Conservation (phyloP, 169 alveolate genomes). For the Theileria annulata region DNA sequence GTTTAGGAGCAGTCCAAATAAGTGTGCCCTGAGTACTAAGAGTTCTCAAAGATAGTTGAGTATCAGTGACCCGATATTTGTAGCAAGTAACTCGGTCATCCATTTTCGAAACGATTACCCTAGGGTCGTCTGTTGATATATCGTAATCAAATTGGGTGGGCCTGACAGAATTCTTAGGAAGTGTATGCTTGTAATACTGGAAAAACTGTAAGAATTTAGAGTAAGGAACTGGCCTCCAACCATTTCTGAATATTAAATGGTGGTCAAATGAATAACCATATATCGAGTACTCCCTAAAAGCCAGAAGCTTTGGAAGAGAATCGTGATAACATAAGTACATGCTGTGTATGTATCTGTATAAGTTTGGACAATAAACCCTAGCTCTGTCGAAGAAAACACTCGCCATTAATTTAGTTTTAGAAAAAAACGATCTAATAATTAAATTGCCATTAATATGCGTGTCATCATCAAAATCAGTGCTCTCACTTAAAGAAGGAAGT, state of each 20-base stretch:
- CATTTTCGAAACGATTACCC: background rate
- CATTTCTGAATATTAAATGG: background rate
- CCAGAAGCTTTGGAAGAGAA: background rate
- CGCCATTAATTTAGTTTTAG: background rate
- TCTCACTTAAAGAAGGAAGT: background rate
- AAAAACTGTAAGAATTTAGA: background rate
- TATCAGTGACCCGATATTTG: background rate
- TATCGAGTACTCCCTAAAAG: background rate
- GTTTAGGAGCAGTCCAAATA: conserved; percentile 6
- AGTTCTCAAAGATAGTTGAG: background rate
- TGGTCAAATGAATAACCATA: conserved; percentile 2
- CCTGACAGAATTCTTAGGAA: background rate
- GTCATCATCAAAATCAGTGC: background rate
- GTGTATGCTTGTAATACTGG: background rate
- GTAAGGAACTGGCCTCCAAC: conserved; percentile 1
- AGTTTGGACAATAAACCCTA: background rate
- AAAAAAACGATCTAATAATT: background rate
- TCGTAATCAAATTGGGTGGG: background rate
- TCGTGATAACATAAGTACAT: conserved; percentile 3
- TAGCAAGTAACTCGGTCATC: background rate
- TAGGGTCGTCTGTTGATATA: background rate
- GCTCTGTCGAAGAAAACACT: background rate
- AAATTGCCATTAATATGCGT: background rate
- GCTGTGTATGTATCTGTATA: background rate
- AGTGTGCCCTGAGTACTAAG: background rate